Evolutionary conservation across 306 rosid species (phyloP), one percentile per base, ranked within the genome.

Genomic region (Malus asiatica): DNA sequence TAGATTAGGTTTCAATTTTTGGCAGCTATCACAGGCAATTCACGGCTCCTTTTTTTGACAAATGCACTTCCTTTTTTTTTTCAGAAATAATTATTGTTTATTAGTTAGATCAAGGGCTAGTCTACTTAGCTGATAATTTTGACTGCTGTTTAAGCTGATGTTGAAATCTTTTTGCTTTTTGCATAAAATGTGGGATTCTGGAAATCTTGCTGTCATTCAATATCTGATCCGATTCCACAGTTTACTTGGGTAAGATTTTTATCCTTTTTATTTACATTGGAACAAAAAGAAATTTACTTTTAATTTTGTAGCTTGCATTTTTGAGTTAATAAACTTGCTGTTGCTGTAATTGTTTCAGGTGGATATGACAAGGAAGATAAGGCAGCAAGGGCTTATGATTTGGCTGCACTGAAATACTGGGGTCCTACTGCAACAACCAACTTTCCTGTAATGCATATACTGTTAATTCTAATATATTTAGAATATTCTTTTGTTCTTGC

Each of bases 331-430:
- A 12, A 25, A 30, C 22, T 10, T 4, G 13, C 7, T 62, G 14
- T 10, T 4, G 13, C 4, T 62, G 14, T 6, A 71, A 66, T 19
- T 23, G 19, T 29, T 59, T 81, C 86, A 96, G 99, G 99, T 84
- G 99, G 98, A 63, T 96, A 96, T 87, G 99, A 96, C 85, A 92
- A 92, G 81, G 99, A 96, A 84, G 99, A 96, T 11, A 96, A 93
- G 83, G 99, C 99, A 2, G 98, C 99, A n/a, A 88, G 98, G 82
- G 86, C 99, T 73, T 96, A 96, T 83, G 99, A 96, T 86, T 87
- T 96, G 87, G 99, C 99, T 29, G 99, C 99, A 78, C 85, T 96
- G 16, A 96, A 96, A 82, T 96, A 96, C 74, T 96, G 99, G 99
- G 99, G 99, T 38, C 87, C 96, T 11, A 78, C 91, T 1, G 99